phyloP scores from a whole-genome alignment of 2,329 filamentous ascomycete species.

The Daldinia sp. region DNA sequence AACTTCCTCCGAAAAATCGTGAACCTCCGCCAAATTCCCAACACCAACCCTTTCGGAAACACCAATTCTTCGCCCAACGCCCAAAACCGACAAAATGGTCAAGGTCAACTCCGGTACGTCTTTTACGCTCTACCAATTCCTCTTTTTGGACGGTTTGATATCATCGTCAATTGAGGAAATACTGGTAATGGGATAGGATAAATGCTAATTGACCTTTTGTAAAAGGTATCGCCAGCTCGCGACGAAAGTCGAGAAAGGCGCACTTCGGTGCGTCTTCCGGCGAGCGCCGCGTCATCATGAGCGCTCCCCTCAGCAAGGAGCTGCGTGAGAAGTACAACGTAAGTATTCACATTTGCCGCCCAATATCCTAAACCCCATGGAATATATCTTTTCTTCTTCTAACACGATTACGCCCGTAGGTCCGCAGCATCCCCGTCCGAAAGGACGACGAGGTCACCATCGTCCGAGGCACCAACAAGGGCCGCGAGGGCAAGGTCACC shows the following conservation, averaged over 20 bases:
- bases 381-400: no score
- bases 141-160: neutral
- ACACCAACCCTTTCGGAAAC: slow-evolving; percentile 24
- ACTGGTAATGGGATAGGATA: no score
- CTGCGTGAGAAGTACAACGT: slow-evolving; percentile 99
- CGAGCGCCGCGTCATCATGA: slow-evolving; percentile 96
- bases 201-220: slow-evolving; percentile 19
- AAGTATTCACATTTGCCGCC: no score
- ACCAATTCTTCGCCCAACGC: slow-evolving; percentile 34
- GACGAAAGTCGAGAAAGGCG: slow-evolving; percentile 98
- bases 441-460: slow-evolving; percentile 97
- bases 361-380: no score
- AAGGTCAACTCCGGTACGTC: slow-evolving; percentile 50
- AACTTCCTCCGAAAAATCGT: slow-evolving; percentile 31
- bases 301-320: slow-evolving; percentile 94
- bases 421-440: slow-evolving; percentile 95
- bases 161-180: slow-evolving; percentile 17
- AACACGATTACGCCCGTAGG: slow-evolving; percentile 62
- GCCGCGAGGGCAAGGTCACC: slow-evolving; percentile 97
- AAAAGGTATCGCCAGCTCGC: slow-evolving; percentile 65
- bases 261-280: slow-evolving; percentile 97
- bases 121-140: neutral
- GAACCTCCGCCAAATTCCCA: slow-evolving; percentile 37
- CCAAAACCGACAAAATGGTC: slow-evolving; percentile 50
- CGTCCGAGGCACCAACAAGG: slow-evolving; percentile 94